Base-by-base conservation (phyloP, 2,329 filamentous ascomycete genomes). In the Lecanicillium sp. region DNA sequence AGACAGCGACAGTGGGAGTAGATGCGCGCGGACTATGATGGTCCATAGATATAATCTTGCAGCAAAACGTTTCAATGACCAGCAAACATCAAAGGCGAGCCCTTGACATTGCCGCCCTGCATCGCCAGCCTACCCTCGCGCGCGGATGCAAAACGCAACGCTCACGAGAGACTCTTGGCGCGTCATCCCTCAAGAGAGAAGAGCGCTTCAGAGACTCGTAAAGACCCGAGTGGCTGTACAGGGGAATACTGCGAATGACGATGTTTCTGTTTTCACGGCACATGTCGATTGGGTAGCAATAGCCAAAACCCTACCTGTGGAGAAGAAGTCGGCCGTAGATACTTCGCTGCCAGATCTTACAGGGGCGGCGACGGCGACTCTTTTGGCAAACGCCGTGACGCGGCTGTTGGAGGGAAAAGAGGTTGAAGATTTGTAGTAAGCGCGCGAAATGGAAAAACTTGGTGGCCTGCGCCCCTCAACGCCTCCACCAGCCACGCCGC, bases 11-110 rank as follows among this genome's bases (percentile, higher is more conserved):
- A 14, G 19, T 22, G 31, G 27, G 25, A 32, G 31, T 39, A 59
- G 57, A 65, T 62, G 58, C 66, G 58, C 67, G 57, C 53, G 68
- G 68, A 72, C 68, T 72, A 72, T 72, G 68, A 72, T 68, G 68
- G 68, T 61, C 67, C 68, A 35, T 44, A 44, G 32, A 35, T 54
- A 58, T 51, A 38, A 50, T 71, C 61, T 71, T 50, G 68, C 67
- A 71, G 57, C 57, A 49, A 7, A 40, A 42, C 33, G 37, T 39
- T 38, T 42, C 36, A 42, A 41, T 44, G 39, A 51, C 33, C 27
- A 14, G 33, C 44, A 30, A 18, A 18, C 33, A 36, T 43, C 22
- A 29, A 44, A 39, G 36, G 37, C 29, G 10, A 22, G 13, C 31
- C 17, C 28, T 17, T 14, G 17, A n/a, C n/a, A 18, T 36, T 33